phyloP scores from a whole-genome alignment of 2,329 filamentous ascomycete genomes.

The Aspergillus sp. region DNA sequence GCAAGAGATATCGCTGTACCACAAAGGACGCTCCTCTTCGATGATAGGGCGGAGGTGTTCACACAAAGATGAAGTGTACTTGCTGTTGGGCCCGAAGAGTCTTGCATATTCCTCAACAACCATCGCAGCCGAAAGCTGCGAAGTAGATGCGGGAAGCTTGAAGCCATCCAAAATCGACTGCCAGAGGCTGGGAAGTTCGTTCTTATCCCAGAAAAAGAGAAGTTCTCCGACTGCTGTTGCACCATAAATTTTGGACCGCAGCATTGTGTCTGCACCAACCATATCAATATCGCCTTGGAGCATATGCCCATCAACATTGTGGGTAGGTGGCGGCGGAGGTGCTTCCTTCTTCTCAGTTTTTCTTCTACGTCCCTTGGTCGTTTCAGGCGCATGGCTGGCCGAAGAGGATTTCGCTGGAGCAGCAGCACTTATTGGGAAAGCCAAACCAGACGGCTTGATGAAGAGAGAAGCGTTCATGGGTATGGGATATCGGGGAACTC shows the following conservation, averaged over 20 bases:
- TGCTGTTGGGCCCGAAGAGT: constrained; percentile 26
- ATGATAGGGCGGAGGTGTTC: constrained; percentile 63
- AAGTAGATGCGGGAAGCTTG: constrained; percentile 67
- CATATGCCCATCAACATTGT: constrained; percentile 97
- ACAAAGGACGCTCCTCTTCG: constrained; percentile 67
- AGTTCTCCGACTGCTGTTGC: constrained; percentile 78
- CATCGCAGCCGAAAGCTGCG: constrained; percentile 73
- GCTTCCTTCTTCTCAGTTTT: constrained; percentile 80
- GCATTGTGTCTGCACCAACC: constrained; percentile 77
- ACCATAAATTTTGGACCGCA: constrained; percentile 80
- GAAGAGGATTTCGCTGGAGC: constrained; percentile 33
- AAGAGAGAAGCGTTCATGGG: constrained; percentile 86
- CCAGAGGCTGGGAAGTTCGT: constrained; percentile 44
- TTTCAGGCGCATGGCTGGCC: constrained; percentile 44
- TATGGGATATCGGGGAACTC: constrained; percentile 79
- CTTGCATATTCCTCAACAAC: constrained; percentile 83
- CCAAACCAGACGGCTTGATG: constrained; percentile 83
- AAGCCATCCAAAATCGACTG: constrained; percentile 61
- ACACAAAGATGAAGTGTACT: constrained; percentile 34
- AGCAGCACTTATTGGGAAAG: constrained; percentile 50
- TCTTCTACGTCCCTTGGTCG: constrained; percentile 64
- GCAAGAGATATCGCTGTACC: constrained; percentile 83
- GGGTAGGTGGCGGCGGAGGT: constrained; percentile 54
- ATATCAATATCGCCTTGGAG: constrained; percentile 94
- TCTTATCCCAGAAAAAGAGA: constrained; percentile 63